Percentiles rank a stretch among this genome's conserved stretches.
Conservation (phyloP, 768 basidiomycete species). For the Chalciporus piperatus region DNA sequence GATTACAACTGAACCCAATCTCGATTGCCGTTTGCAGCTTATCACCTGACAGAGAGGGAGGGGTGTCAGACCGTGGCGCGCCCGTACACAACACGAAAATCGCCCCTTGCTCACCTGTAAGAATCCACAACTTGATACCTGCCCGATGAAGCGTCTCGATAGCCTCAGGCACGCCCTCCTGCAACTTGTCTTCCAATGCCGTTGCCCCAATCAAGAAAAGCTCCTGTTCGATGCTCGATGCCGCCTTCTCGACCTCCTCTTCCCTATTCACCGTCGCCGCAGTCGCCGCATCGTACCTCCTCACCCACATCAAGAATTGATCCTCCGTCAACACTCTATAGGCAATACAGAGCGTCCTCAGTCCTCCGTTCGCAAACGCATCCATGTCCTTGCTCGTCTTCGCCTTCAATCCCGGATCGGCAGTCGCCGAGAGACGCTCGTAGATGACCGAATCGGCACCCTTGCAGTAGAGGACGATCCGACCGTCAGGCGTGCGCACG, state of each 20-base stretch:
- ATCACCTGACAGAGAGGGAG: constrained; percentile 60
- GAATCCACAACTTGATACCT: constrained; percentile 97
- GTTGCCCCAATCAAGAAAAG: constrained; percentile 90
- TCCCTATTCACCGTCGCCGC: constrained; percentile 77
- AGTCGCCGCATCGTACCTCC: constrained; percentile 79
- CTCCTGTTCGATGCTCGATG: constrained; percentile 78
- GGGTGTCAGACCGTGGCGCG: neutral
- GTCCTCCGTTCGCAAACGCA: constrained; percentile 85
- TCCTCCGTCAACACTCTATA: constrained; percentile 76
- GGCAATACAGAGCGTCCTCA: constrained; percentile 89
- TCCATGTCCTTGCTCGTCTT: constrained; percentile 88
- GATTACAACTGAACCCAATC: constrained; percentile 93
- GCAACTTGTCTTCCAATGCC: constrained; percentile 94
- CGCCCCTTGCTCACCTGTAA: constrained; percentile 64
- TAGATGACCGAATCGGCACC: constrained; percentile 98
- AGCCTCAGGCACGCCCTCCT: constrained; percentile 95
- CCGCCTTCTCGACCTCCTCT: constrained; percentile 88
- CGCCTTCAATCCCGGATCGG: constrained; percentile 71
- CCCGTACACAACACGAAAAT: neutral
- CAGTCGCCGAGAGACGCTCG: constrained; percentile 72
- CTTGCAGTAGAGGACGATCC: constrained; percentile 85
- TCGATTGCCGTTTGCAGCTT: constrained; percentile 98
- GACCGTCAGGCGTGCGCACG: constrained; percentile 80
- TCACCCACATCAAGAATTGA: constrained; percentile 80
- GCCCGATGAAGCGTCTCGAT: constrained; percentile 89